phyloP scores from a whole-genome alignment of 352 stramenopile genomes.

The Pythium apleroticum region DNA sequence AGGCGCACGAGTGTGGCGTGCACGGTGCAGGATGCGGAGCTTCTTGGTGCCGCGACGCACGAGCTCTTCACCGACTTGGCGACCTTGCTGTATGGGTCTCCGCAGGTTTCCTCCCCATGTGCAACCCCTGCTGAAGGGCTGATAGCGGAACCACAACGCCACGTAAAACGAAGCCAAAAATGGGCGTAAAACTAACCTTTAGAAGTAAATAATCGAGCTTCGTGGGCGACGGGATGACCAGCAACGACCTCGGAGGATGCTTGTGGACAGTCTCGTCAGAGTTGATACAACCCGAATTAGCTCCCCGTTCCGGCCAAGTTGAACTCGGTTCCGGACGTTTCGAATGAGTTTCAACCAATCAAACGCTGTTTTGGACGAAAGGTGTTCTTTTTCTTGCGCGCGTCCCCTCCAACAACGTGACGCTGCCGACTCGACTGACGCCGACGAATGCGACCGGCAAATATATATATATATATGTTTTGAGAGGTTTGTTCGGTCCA shows the following conservation, averaged over 20 bases:
- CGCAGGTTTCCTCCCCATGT: not conserved
- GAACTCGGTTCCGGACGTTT: not conserved
- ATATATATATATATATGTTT: slow-evolving; percentile 3
- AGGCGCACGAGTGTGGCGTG: not conserved
- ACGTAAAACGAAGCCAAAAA: not conserved
- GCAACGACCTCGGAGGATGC: not conserved
- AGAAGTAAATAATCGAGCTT: not conserved
- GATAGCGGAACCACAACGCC: not conserved
- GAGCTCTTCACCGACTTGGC: not conserved
- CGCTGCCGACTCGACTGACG: not conserved
- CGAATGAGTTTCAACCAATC: not conserved
- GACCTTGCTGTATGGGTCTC: not conserved
- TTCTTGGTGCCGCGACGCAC: not conserved
- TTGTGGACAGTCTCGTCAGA: not conserved
- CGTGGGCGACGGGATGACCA: not conserved
- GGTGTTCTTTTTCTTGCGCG: slow-evolving; percentile 1
- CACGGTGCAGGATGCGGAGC: not conserved
- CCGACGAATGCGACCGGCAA: not conserved
- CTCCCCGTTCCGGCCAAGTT: not conserved
- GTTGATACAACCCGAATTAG: not conserved
- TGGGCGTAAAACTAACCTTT: not conserved
- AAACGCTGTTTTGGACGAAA: not conserved
- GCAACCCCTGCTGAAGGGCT: not conserved
- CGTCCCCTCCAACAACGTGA: slow-evolving; percentile 1
- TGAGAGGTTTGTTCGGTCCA: slow-evolving; percentile 1